These are phyloP conservation scores for Globisporangium polare DNA, from an alignment of 352 stramenopile species.

Conservation along the genomic window DNA sequence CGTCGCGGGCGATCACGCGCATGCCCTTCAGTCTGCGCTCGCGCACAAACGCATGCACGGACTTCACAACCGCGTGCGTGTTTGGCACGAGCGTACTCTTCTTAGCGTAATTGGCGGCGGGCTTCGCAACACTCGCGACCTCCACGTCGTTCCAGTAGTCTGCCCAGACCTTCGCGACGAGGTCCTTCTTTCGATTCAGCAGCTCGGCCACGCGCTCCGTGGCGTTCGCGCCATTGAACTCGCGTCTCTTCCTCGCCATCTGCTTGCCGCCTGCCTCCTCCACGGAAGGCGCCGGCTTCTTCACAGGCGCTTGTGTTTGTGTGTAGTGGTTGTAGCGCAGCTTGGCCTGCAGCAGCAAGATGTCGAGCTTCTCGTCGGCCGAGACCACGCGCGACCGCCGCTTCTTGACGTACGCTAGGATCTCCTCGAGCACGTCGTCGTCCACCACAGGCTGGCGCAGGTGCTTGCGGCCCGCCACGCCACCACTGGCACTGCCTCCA, in stretches of 20 bases:
- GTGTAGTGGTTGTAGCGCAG: constrained; percentile 1
- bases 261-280: background rate
- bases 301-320: background rate
- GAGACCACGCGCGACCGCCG: constrained; percentile 5
- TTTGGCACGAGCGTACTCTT: constrained; percentile 5
- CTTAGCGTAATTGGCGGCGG: constrained; percentile 1
- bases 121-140: background rate
- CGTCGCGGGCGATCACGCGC: background rate
- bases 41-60: constrained; percentile 4
- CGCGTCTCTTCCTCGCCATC: background rate
- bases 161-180: constrained; percentile 4
- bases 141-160: constrained; percentile 5
- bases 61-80: background rate
- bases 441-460: background rate
- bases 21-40: background rate
- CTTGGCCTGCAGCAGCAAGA: constrained; percentile 13
- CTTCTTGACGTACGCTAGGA: constrained; percentile 11
- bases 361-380: constrained; percentile 14
- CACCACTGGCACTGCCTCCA: too few species aligned
- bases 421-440: background rate
- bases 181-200: constrained; percentile 6
- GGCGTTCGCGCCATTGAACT: constrained; percentile 2
- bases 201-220: constrained; percentile 7
- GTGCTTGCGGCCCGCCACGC: background rate
- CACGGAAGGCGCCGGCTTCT: background rate